Conservation (phyloP, 2,329 filamentous ascomycete genomes). For the Fusarium albidum region DNA sequence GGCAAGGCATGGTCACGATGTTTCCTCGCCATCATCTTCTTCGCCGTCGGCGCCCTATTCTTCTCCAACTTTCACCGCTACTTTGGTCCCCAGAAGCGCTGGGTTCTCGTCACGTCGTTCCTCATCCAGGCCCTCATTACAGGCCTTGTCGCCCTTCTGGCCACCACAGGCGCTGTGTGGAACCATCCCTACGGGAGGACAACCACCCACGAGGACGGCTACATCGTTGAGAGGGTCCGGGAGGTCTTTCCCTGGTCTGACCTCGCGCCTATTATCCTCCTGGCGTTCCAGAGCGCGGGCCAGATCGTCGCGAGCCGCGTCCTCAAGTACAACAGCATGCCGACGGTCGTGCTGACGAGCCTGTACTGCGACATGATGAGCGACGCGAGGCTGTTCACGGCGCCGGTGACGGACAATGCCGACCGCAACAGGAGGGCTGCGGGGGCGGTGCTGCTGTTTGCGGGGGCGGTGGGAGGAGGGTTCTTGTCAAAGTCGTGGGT, state of each 20-base stretch:
- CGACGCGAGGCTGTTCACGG: slow-evolving; percentile 38
- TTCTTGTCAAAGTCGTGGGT: slow-evolving; percentile 41
- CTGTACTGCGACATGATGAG: slow-evolving; percentile 42
- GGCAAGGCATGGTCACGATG: slow-evolving; percentile 40
- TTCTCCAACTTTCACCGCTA: slow-evolving; percentile 39
- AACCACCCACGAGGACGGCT: slow-evolving; percentile 26
- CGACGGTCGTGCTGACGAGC: slow-evolving; percentile 38
- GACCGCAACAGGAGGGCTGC: slow-evolving; percentile 34
- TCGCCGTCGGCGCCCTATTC: slow-evolving; percentile 37
- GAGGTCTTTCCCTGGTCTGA: slow-evolving; percentile 36
- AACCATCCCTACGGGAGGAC: slow-evolving; percentile 30
- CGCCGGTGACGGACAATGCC: slow-evolving; percentile 35
- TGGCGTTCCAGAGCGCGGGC: slow-evolving; percentile 39
- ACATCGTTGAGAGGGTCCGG: slow-evolving; percentile 34
- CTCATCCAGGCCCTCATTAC: slow-evolving; percentile 34
- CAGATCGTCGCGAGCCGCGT: slow-evolving; percentile 39
- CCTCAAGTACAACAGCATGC: slow-evolving; percentile 40
- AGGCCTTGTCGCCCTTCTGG: slow-evolving; percentile 36
- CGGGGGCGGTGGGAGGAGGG: slow-evolving; percentile 35
- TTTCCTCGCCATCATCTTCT: slow-evolving; percentile 38
- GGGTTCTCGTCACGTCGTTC: slow-evolving; percentile 37
- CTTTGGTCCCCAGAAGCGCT: slow-evolving; percentile 40
- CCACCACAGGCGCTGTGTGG: slow-evolving; percentile 34
- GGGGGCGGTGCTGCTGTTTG: slow-evolving; percentile 35
- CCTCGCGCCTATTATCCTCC: slow-evolving; percentile 35